phyloP scores from a whole-genome alignment of 768 basidiomycete species.

The Suillus ampliporus region DNA sequence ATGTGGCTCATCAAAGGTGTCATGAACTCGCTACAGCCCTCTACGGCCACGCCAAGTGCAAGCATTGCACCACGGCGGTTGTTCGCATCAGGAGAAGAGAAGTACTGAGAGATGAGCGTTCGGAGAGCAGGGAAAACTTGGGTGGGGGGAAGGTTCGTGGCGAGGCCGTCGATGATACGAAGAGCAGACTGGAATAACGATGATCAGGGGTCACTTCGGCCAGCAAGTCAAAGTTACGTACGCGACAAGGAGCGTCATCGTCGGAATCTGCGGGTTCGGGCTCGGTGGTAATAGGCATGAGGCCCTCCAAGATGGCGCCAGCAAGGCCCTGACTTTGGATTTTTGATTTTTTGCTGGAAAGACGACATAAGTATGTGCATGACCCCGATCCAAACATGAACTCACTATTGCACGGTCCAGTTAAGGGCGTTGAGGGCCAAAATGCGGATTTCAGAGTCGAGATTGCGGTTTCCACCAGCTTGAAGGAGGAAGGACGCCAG shows the following conservation, averaged over 20 bases:
- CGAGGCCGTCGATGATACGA: slow-evolving; percentile 91
- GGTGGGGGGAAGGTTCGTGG: slow-evolving; percentile 89
- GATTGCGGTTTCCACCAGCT: slow-evolving; percentile 77
- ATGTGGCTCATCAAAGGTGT: slow-evolving; percentile 89
- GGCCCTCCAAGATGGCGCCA: slow-evolving; percentile 82
- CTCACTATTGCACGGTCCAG: slow-evolving; percentile 96
- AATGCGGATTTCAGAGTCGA: slow-evolving; percentile 82
- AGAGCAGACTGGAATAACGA: slow-evolving; percentile 72
- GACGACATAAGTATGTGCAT: slow-evolving; percentile 15
- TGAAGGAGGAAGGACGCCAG: slow-evolving; percentile 88
- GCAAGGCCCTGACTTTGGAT: slow-evolving; percentile 87
- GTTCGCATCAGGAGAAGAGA: slow-evolving; percentile 76
- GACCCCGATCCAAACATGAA: slow-evolving; percentile 9
- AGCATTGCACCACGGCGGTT: slow-evolving; percentile 93
- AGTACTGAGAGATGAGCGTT: slow-evolving; percentile 81
- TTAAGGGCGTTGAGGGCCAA: slow-evolving; percentile 92
- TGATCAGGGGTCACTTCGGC: slow-evolving; percentile 15
- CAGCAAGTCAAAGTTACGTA: slow-evolving; percentile 43
- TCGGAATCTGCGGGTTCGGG: slow-evolving; percentile 93
- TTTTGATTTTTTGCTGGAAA: slow-evolving; percentile 90
- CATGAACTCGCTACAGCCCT: slow-evolving; percentile 98
- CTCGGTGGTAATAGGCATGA: slow-evolving; percentile 95
- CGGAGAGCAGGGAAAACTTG: slow-evolving; percentile 97
- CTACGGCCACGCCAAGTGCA: slow-evolving; percentile 93
- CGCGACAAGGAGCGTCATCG: slow-evolving; percentile 91